phyloP scores from a whole-genome alignment of 805 yeast species.

The Yarrowia divulgata region DNA sequence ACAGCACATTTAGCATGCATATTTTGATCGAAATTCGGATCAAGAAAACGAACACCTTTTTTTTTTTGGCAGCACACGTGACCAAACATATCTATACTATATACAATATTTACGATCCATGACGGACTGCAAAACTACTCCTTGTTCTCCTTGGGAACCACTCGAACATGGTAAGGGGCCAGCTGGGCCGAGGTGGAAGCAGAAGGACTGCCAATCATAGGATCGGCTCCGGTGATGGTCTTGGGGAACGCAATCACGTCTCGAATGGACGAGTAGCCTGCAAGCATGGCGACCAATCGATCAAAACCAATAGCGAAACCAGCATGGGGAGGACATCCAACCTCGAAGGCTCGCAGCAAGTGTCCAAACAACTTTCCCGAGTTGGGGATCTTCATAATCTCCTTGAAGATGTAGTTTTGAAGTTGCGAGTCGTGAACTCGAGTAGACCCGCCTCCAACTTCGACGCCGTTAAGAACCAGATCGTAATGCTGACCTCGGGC shows the following conservation, averaged over 20 bases:
- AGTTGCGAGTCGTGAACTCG: slow-evolving; percentile 87
- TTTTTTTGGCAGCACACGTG: no score
- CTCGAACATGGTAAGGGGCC: slow-evolving; percentile 59
- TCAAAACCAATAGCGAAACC: slow-evolving; percentile 97
- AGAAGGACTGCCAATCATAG: slow-evolving; percentile 87
- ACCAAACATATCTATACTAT: not conserved
- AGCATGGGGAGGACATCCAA: slow-evolving; percentile 99
- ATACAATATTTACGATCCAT: slow-evolving; percentile 10
- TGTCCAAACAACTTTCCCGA: slow-evolving; percentile 81
- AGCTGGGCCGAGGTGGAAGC: slow-evolving; percentile 60
- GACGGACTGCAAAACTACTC: not conserved
- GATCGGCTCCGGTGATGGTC: slow-evolving; percentile 84
- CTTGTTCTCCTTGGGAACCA: slow-evolving; percentile 31
- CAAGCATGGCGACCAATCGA: slow-evolving; percentile 86
- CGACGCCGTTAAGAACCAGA: slow-evolving; percentile 91
- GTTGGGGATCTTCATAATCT: slow-evolving; percentile 65
- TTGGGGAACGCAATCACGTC: slow-evolving; percentile 98
- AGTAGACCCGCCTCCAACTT: slow-evolving; percentile 96
- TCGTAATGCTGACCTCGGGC: slow-evolving; percentile 94
- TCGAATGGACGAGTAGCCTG: slow-evolving; percentile 78
- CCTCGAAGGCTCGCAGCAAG: slow-evolving; percentile 74
- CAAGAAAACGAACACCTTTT: no score
- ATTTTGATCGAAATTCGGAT: no score
- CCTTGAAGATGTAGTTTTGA: slow-evolving; percentile 74
- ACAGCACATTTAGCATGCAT: no score